These are phyloP conservation scores for Euphorbia celastroides DNA, from an alignment of 441 rosid species.

Conservation along the genomic window DNA sequence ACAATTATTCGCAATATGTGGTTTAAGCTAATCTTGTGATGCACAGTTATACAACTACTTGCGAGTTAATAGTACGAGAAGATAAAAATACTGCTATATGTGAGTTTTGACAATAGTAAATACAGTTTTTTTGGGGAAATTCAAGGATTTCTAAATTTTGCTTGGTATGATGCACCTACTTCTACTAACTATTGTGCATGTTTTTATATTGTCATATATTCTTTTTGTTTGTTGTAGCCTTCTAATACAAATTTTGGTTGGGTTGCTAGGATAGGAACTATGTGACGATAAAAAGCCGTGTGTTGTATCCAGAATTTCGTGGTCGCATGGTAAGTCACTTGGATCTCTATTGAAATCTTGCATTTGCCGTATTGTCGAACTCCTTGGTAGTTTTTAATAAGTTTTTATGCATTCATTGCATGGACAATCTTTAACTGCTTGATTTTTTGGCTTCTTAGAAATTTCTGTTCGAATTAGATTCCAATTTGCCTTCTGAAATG, in stretches of 20 bases:
- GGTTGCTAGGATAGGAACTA: constrained; percentile 80
- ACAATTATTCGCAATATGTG: background rate
- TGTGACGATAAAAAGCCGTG: constrained; percentile 63
- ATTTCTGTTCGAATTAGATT: constrained; percentile 1
- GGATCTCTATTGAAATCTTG: background rate
- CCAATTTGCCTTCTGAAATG: background rate
- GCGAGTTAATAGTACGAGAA: background rate
- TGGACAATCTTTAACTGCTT: background rate
- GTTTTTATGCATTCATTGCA: background rate
- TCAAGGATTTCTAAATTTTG: background rate
- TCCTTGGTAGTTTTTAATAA: background rate
- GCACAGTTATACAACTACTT: background rate
- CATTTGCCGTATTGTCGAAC: background rate
- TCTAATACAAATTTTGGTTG: constrained; percentile 19
- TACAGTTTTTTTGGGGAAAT: background rate
- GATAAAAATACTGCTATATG: background rate
- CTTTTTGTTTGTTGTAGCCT: constrained; percentile 15
- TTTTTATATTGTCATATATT: constrained; percentile 15
- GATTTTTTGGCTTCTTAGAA: background rate
- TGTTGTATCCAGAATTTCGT: constrained; percentile 87
- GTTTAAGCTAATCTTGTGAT: background rate
- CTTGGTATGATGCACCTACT: too few relatives aligned
- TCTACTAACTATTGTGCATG: too few relatives aligned
- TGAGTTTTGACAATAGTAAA: background rate
- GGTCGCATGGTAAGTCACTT: constrained; percentile 84